Conservation (phyloP, 2,329 filamentous ascomycete species). For the Proliferodiscus dingleyae region DNA sequence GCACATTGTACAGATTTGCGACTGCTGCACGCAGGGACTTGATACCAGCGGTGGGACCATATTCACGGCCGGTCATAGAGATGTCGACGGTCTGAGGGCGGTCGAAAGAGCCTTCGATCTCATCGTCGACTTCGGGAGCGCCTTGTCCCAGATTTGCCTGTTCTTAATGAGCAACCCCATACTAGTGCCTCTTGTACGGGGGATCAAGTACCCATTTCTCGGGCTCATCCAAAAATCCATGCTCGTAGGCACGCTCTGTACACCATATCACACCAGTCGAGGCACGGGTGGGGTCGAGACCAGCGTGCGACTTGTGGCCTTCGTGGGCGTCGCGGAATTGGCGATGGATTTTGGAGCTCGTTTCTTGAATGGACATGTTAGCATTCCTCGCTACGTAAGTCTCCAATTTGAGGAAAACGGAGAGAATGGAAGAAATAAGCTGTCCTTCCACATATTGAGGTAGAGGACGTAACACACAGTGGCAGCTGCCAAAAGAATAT, state of each 20-base stretch:
- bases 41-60: slow-evolving; percentile 91
- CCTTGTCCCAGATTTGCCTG: slow-evolving; percentile 85
- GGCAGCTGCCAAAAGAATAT: neutral
- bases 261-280: slow-evolving; percentile 96
- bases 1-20: slow-evolving; percentile 86
- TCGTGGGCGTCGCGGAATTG: slow-evolving; percentile 88
- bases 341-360: slow-evolving; percentile 76
- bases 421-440: too few species aligned
- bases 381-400: neutral
- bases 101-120: slow-evolving; percentile 83
- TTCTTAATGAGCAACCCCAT: too few species aligned
- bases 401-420: too few species aligned
- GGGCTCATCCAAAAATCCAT: slow-evolving; percentile 80
- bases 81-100: slow-evolving; percentile 76
- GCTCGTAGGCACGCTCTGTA: slow-evolving; percentile 79
- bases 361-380: slow-evolving; percentile 48
- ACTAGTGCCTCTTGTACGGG: too few species aligned
- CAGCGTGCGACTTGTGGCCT: slow-evolving; percentile 85
- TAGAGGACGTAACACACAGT: neutral
- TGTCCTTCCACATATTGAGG: too few species aligned
- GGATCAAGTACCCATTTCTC: slow-evolving; percentile 53
- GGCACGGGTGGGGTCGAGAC: slow-evolving; percentile 79
- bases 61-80: slow-evolving; percentile 75
- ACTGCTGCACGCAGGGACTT: slow-evolving; percentile 85
- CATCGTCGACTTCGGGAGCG: slow-evolving; percentile 88